Percentiles rank a stretch among this genome's conserved stretches.
These are phyloP conservation scores for Schizosaccharomyces pombe DNA, from an alignment of 805 yeast species.

Conservation along the genomic window DNA sequence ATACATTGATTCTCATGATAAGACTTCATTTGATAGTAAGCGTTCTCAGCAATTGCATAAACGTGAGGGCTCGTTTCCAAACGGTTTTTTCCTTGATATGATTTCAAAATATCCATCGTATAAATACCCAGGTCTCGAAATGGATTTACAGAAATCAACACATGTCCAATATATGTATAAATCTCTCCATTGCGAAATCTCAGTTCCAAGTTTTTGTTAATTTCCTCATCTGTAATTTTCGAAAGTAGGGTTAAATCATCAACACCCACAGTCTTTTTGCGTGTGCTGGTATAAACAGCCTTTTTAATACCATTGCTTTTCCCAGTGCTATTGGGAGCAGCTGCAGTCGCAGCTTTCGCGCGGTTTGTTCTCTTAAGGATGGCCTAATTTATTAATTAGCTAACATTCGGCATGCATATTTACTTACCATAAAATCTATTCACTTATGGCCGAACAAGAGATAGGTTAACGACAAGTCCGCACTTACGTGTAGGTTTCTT, in stretches of 20 bases:
- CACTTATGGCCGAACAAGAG: neutral
- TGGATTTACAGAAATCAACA: slow-evolving; percentile 86
- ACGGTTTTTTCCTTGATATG: slow-evolving; percentile 77
- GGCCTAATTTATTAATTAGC: slow-evolving; percentile 7
- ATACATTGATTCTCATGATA: slow-evolving; percentile 92
- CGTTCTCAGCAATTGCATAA: slow-evolving; percentile 87
- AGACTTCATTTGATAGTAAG: slow-evolving; percentile 86
- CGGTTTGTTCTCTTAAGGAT: slow-evolving; percentile 12
- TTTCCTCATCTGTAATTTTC: slow-evolving; percentile 72
- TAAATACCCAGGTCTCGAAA: slow-evolving; percentile 90
- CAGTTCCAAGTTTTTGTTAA: slow-evolving; percentile 73
- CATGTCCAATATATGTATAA: slow-evolving; percentile 85
- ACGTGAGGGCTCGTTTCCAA: slow-evolving; percentile 89
- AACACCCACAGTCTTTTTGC: slow-evolving; percentile 95
- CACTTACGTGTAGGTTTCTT: no score
- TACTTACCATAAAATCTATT: neutral
- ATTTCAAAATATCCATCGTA: slow-evolving; percentile 48
- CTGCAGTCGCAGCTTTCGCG: slow-evolving; percentile 12
- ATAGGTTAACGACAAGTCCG: slow-evolving; percentile 1
- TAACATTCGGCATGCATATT: neutral
- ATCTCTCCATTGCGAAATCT: slow-evolving; percentile 75
- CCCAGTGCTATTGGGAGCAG: slow-evolving; percentile 11
- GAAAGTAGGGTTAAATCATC: slow-evolving; percentile 77
- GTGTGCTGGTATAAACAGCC: slow-evolving; percentile 59
- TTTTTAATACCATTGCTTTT: slow-evolving; percentile 42